Evolutionary conservation across 2,329 filamentous ascomycete genomes (phyloP), one percentile per base, ranked within the genome.

Genomic region (Paraphoma sp.): DNA sequence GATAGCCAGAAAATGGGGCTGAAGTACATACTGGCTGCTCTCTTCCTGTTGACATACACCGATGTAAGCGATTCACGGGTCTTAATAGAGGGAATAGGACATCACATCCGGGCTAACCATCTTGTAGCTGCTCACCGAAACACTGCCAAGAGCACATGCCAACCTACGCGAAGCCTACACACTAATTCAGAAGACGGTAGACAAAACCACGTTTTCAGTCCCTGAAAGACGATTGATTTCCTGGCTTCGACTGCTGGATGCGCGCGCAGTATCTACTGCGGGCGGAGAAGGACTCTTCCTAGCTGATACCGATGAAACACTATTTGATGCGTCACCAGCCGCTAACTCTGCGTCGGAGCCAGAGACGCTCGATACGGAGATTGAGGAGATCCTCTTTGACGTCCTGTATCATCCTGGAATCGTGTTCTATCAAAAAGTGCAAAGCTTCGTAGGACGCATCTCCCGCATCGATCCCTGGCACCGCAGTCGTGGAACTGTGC

Each of bases 391-490:
- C 1, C 71, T 86, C 0, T 85, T 85, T 56, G 82, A 85, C 56
- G 78, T 83, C 0, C 69, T 86, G 2, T 85, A 84, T 59, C 81
- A 84, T n/a, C 83, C 83, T 0, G 83, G 83, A 0, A 80, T 85
- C 17, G 74, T 83, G 2, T 86, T 87, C 67, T 86, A 84, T 60
- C 83, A 86, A 52, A 83, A 85, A 57, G 82, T 86, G 0, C 84
- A 84, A 64, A 83, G 80, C 33, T 85, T 86, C 64, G 84, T 85
- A 74, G 84, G 84, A 2, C 78, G 82, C 5, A 85, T 86, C 46
- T 83, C 83, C 6, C 80, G 81, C 53, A 85, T 86, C 51, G 83
- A 86, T 53, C 83, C 79, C 0, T 86, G 83, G 82, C 83, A 86
- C 65, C 80, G 84, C 10, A 79, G 79, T 23, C 79, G 84, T 7